Conservation (phyloP, 768 basidiomycete genomes). For the Boletales sp. region DNA sequence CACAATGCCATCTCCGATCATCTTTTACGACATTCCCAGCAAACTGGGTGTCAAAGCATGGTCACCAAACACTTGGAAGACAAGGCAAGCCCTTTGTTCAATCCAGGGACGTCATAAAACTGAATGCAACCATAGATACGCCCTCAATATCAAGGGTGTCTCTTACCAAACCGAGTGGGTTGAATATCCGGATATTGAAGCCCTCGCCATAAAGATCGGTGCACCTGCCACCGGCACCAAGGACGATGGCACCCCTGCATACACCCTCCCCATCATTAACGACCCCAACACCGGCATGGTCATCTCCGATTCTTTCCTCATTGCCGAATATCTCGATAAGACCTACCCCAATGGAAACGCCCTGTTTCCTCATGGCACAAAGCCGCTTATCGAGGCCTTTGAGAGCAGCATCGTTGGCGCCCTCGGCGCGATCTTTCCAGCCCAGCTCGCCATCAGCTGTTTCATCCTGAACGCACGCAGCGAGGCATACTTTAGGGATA, state of each 20-base stretch:
- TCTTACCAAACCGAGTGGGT: slow-evolving; percentile 42
- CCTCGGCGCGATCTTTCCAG: slow-evolving; percentile 7
- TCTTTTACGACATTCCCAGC: slow-evolving; percentile 46
- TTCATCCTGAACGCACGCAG: slow-evolving; percentile 25
- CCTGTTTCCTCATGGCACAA: slow-evolving; percentile 40
- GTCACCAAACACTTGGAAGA: slow-evolving; percentile 47
- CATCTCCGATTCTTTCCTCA: slow-evolving; percentile 39
- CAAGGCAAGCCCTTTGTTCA: slow-evolving; percentile 28
- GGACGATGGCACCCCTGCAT: slow-evolving; percentile 29
- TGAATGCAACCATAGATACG: slow-evolving; percentile 23
- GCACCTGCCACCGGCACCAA: slow-evolving; percentile 29
- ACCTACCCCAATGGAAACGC: slow-evolving; percentile 35
- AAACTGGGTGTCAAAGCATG: slow-evolving; percentile 29
- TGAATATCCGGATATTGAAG: slow-evolving; percentile 40
- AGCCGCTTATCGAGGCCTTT: slow-evolving; percentile 40
- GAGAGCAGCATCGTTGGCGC: slow-evolving; percentile 15
- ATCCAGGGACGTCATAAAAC: background rate
- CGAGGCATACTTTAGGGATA: slow-evolving; percentile 31
- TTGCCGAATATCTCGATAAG: slow-evolving; percentile 45
- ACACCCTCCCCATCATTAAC: slow-evolving; percentile 41
- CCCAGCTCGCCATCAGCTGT: slow-evolving; percentile 14
- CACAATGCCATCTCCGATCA: slow-evolving; percentile 28
- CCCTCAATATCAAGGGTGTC: slow-evolving; percentile 40
- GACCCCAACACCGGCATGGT: slow-evolving; percentile 35
- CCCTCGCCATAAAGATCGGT: slow-evolving; percentile 29